Conservation (phyloP, 495 filamentous ascomycete species). For the Hypoxylon fuscum region DNA sequence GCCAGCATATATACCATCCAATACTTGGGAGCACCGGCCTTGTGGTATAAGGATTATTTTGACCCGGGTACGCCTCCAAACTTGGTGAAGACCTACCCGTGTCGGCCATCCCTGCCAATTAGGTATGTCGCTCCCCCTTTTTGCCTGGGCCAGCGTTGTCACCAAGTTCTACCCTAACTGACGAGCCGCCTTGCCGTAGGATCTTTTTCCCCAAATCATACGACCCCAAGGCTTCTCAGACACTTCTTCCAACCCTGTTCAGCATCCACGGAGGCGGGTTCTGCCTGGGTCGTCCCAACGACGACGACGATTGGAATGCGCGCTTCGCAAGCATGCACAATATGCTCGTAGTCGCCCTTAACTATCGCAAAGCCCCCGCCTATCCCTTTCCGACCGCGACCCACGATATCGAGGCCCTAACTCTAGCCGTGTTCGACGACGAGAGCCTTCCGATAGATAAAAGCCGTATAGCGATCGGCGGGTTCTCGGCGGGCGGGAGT, state of each 20-base stretch:
- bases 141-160: background rate
- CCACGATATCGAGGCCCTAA: slow-evolving; percentile 47
- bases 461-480: slow-evolving; percentile 44
- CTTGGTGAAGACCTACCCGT: slow-evolving; percentile 46
- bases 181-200: slow-evolving; percentile 21
- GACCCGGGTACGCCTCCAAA: slow-evolving; percentile 28
- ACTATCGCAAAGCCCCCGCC: slow-evolving; percentile 50
- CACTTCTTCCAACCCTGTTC: slow-evolving; percentile 46
- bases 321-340: slow-evolving; percentile 43
- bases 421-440: slow-evolving; percentile 38
- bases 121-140: slow-evolving; percentile 35
- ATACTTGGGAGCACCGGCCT: background rate
- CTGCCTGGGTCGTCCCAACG: slow-evolving; percentile 41
- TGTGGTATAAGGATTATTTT: slow-evolving; percentile 37
- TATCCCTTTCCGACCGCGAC: slow-evolving; percentile 45
- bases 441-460: slow-evolving; percentile 46
- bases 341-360: slow-evolving; percentile 48
- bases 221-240: slow-evolving; percentile 23
- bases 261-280: slow-evolving; percentile 56
- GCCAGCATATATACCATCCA: slow-evolving; percentile 10
- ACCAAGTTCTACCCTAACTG: background rate
- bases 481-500: slow-evolving; percentile 52
- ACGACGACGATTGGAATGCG: slow-evolving; percentile 53
- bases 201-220: slow-evolving; percentile 50
- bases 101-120: slow-evolving; percentile 45